A percentile compares a stretch with the other conserved stretches of the same genome.
Conservation (phyloP, 1,284 basidiomycete species). For the Agroathelia rolfsii region DNA sequence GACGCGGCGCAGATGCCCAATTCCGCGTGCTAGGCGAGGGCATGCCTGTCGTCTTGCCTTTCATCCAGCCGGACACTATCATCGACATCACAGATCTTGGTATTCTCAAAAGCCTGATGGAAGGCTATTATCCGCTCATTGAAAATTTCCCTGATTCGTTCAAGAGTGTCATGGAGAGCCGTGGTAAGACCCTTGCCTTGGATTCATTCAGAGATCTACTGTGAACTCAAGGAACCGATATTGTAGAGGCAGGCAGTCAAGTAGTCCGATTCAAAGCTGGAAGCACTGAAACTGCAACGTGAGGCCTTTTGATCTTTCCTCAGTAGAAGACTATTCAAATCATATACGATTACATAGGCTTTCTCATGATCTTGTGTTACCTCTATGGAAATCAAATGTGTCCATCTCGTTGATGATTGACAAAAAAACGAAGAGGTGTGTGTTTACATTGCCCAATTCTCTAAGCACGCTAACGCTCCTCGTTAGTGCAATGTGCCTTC, state of each 20-base stretch:
- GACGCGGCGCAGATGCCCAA: constrained; percentile 44
- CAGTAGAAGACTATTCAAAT: constrained; percentile 6
- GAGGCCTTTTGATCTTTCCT: constrained; percentile 18
- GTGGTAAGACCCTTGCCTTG: constrained; percentile 41
- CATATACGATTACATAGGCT: constrained; percentile 40
- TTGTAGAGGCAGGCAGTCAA: constrained; percentile 69
- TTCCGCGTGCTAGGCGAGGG: constrained; percentile 83
- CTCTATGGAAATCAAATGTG: constrained; percentile 85
- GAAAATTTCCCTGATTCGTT: constrained; percentile 54
- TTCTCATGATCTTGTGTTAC: constrained; percentile 67
- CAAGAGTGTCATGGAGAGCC: constrained; percentile 33
- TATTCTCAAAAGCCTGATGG: constrained; percentile 59
- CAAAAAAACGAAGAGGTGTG: constrained; percentile 85
- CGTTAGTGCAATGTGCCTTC: constrained; percentile 71
- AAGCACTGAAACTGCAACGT: constrained; percentile 45
- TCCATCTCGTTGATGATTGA: constrained; percentile 87
- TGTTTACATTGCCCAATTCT: no score
- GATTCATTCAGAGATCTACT: no score
- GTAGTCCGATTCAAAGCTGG: constrained; percentile 59
- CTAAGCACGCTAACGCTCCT: constrained; percentile 19
- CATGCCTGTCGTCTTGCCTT: constrained; percentile 73
- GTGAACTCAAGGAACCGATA: no score
- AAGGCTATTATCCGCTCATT: constrained; percentile 72
- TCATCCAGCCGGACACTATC: constrained; percentile 57
- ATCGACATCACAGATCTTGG: constrained; percentile 48